Base-by-base conservation (phyloP, 2,329 filamentous ascomycete species). In the Ophiocordyceps unilateralis region DNA sequence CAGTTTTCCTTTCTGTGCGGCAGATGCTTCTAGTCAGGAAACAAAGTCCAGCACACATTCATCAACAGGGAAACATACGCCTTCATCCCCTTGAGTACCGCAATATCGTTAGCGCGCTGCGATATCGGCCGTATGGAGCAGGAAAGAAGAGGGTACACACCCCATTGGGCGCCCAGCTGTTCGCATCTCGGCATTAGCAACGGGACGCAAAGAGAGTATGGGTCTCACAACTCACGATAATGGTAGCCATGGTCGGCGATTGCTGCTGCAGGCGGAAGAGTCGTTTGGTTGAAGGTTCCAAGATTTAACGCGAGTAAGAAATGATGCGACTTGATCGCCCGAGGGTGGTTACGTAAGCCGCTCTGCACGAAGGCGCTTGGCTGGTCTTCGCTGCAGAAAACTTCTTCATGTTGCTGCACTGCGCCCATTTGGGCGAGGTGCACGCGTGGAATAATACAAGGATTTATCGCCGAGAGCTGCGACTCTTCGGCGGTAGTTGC, bases 131-230 rank as follows among this genome's bases (percentile, higher is more conserved):
- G 15, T n/a, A n/a, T n/a, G n/a, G n/a, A n/a, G 17, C 7, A 4
- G 20, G 12, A 24, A 11, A 22, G 28, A 15, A 15, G 17, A 32
- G 19, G 6, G 49, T 43, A 56, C 57, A 47, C 53, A 61, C 60
- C 60, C 58, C 58, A 63, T 55, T 63, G 59, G 48, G 58, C 50
- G 44, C 60, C 60, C 40, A 62, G 52, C 32, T 34, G 9, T n/a
- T n/a, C 32, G 15, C 32, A 17, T 9, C 6, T 17, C 15, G n/a
- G 14, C 15, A 15, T 34, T n/a, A 34, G 32, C n/a, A 3, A n/a
- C 26, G n/a, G 15, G n/a, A 17, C 32, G 5, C 32, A 8, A 28
- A 28, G 26, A 34, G 1, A 34, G 32, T 7, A n/a, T 3, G 15
- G 8, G 32, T 17, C 32, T 32, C 30, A 12, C 11, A 32, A 34